These are phyloP conservation scores for Lasiosphaeris hirsuta DNA, from an alignment of 495 filamentous ascomycete genomes.

Conservation along the genomic window DNA sequence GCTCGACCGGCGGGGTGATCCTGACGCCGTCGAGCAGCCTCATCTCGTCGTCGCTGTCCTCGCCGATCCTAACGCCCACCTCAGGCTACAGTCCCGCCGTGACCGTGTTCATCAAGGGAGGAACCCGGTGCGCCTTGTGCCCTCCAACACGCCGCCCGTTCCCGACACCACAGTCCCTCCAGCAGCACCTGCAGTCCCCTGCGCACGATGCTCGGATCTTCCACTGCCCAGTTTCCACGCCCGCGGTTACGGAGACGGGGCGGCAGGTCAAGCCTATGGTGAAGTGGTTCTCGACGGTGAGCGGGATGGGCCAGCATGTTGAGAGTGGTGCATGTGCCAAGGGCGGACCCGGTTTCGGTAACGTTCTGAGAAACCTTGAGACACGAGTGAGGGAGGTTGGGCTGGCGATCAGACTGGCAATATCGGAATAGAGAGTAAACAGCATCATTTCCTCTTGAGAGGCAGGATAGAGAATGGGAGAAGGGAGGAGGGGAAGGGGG, in stretches of 20 bases:
- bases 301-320: slow-evolving; percentile 4
- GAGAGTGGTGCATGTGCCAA: neutral
- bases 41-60: neutral
- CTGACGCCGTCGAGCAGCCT: slow-evolving; percentile 1
- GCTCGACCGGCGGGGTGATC: slow-evolving; percentile 1
- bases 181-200: neutral
- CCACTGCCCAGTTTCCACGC: neutral
- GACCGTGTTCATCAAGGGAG: neutral
- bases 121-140: slow-evolving; percentile 1
- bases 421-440: neutral
- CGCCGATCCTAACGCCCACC: slow-evolving; percentile 1
- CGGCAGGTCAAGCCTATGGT: neutral
- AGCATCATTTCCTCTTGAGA: neutral
- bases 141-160: neutral
- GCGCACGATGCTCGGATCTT: slow-evolving; percentile 4
- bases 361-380: neutral
- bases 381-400: neutral
- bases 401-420: neutral
- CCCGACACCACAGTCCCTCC: slow-evolving; percentile 1
- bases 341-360: neutral
- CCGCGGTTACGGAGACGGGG: neutral
- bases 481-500: too few species aligned
- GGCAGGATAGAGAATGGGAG: too few species aligned
- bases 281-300: slow-evolving; percentile 1
- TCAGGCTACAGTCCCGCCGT: neutral